Percentiles rank a stretch among this genome's conserved stretches.
Evolutionary conservation across 2,329 filamentous ascomycete genomes (phyloP).

Genomic region (Sporothrix variecibatus): DNA sequence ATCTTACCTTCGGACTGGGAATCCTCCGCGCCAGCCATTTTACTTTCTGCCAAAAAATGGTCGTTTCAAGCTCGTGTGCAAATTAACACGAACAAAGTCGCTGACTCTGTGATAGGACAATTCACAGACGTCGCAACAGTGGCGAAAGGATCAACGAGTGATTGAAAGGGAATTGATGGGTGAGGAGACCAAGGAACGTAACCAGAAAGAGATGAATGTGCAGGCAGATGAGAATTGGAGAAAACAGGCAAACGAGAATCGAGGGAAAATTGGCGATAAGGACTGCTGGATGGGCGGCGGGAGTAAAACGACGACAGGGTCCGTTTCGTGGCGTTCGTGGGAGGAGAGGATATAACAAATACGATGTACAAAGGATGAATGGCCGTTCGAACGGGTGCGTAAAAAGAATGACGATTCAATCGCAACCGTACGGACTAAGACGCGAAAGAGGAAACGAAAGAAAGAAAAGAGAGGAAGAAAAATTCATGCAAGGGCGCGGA

Average conservation of each 20-base stretch:
- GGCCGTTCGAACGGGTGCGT: not conserved
- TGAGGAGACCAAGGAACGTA: not conserved
- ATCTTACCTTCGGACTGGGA: conserved; percentile 28
- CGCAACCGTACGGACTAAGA: not conserved
- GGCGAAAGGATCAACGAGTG: conserved; percentile 9
- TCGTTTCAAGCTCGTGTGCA: not conserved
- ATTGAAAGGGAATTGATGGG: not conserved
- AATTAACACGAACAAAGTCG: not conserved
- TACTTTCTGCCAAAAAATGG: not conserved
- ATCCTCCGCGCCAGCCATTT: conserved; percentile 28
- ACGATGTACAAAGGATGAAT: not conserved
- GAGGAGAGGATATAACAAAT: not conserved
- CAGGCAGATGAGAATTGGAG: conserved; percentile 13
- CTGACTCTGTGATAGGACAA: conserved; percentile 10
- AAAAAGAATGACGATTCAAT: conserved; percentile 13
- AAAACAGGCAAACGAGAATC: not conserved
- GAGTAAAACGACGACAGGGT: not conserved
- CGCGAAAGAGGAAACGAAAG: not conserved
- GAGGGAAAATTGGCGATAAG: not conserved
- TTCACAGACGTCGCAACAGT: conserved; percentile 9
- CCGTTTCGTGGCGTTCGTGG: not conserved
- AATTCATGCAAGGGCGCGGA: conserved; percentile 14
- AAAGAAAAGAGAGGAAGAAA: conserved; percentile 1
- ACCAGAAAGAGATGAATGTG: not conserved
- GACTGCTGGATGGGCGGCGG: not conserved